Evolutionary conservation across 108 stramenopile genomes (phyloP).

Genomic region (Cyclotella cryptica): DNA sequence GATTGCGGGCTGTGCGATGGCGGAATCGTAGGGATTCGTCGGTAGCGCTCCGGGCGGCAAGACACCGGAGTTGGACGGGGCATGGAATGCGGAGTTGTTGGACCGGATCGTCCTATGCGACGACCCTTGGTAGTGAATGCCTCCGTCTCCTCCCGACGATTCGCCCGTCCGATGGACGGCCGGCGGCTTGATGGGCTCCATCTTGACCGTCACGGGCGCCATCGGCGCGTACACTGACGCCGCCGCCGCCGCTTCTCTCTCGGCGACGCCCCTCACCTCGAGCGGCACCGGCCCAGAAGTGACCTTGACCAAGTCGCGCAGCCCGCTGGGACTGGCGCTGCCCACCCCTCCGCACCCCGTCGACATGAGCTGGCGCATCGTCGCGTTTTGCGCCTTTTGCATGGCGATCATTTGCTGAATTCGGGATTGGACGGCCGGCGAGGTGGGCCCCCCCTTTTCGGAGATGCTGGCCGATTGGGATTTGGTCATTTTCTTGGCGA

Average conservation of each 20-base stretch:
- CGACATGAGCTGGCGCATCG: constrained; percentile 37
- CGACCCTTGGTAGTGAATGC: constrained; percentile 26
- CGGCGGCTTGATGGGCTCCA: constrained; percentile 21
- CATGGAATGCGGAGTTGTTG: neutral
- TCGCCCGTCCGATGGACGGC: neutral
- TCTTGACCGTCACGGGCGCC: neutral
- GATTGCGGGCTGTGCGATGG: neutral
- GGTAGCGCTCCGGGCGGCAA: neutral
- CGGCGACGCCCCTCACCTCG: neutral
- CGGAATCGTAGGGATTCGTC: neutral
- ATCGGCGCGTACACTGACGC: too few relatives aligned
- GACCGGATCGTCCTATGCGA: neutral
- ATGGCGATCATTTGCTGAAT: constrained; percentile 44
- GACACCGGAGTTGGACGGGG: neutral
- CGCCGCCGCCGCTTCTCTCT: neutral
- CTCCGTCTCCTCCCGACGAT: constrained; percentile 3
- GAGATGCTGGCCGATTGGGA: constrained; percentile 1
- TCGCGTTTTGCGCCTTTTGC: constrained; percentile 42
- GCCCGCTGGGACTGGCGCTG: constrained; percentile 23
- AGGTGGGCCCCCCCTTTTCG: neutral
- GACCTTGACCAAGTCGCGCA: constrained; percentile 20
- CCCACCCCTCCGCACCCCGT: constrained; percentile 15
- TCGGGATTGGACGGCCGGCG: constrained; percentile 21
- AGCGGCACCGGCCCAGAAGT: neutral
- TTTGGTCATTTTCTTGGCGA: neutral